Conservation (phyloP, 306 rosid species). For the Cercis canadensis region DNA sequence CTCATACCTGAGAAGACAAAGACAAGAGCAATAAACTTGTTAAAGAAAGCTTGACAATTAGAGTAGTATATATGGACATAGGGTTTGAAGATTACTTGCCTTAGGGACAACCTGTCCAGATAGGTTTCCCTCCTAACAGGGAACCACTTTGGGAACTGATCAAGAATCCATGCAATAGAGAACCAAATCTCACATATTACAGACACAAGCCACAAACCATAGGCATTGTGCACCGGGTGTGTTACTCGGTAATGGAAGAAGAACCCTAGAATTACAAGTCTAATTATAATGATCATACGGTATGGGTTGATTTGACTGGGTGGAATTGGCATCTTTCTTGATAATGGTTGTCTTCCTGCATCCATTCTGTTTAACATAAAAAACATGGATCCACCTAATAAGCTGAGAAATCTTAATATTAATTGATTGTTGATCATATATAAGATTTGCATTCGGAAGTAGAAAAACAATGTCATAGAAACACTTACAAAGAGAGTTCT, state of each 20-base stretch:
- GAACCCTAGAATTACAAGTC: constrained; percentile 68
- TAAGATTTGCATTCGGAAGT: too few species aligned
- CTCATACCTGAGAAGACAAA: constrained; percentile 58
- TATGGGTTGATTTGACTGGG: constrained; percentile 68
- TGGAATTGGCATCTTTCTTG: constrained; percentile 62
- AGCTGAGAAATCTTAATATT: too few species aligned
- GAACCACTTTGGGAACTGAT: constrained; percentile 71
- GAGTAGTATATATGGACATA: background rate
- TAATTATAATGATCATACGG: constrained; percentile 63
- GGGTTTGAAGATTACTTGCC: constrained; percentile 45
- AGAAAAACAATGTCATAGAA: background rate
- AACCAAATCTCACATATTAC: constrained; percentile 79
- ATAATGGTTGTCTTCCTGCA: constrained; percentile 69
- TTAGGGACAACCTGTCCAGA: constrained; percentile 61
- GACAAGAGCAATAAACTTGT: background rate
- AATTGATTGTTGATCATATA: too few species aligned
- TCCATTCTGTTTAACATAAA: constrained; percentile 58
- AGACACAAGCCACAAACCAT: constrained; percentile 67
- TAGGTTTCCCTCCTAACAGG: constrained; percentile 72
- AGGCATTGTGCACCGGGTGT: constrained; percentile 66
- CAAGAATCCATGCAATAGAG: constrained; percentile 72
- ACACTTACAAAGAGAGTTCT: constrained; percentile 57
- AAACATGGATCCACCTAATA: too few species aligned
- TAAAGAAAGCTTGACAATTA: background rate
- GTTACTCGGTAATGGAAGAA: constrained; percentile 66